These are phyloP conservation scores for Jacaranda copaia DNA, from an alignment of 257 asterid genomes.

Conservation along the genomic window DNA sequence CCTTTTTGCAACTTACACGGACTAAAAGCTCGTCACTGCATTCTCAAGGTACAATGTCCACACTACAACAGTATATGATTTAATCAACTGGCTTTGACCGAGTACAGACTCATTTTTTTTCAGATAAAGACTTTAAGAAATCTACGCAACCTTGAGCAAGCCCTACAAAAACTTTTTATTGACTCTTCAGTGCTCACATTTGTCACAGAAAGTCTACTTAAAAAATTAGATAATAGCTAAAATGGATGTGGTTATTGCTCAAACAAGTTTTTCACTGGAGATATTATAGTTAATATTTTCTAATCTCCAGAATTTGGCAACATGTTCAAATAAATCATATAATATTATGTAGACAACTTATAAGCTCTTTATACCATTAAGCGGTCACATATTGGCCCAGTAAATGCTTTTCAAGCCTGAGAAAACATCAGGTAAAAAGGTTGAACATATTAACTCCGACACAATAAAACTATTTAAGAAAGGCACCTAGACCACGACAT, in stretches of 20 bases:
- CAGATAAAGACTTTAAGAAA: conserved; percentile 4
- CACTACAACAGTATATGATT: conserved; percentile 16
- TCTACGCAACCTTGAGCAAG: conserved; percentile 30
- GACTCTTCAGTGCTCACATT: conserved; percentile 9
- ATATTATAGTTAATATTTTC: conserved; percentile 4
- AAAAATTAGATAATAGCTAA: not conserved
- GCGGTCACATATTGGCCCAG: conserved; percentile 5
- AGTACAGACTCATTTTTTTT: conserved; percentile 27
- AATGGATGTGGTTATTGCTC: conserved; percentile 19
- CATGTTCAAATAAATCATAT: conserved; percentile 7
- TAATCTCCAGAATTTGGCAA: conserved; percentile 20
- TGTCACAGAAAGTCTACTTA: conserved; percentile 3
- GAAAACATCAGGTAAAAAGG: conserved; percentile 16
- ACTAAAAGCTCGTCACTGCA: not conserved
- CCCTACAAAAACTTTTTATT: not conserved
- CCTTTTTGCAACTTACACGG: conserved; percentile 19
- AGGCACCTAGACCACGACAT: conserved; percentile 7
- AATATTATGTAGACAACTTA: conserved; percentile 24
- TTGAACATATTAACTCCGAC: conserved; percentile 4
- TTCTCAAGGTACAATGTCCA: not conserved
- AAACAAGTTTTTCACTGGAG: conserved; percentile 12
- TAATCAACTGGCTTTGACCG: conserved; percentile 20
- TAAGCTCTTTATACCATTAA: not conserved
- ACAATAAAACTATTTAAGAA: not conserved
- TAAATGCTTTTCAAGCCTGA: conserved; percentile 22